Evolutionary conservation across 1,139 yeast species (phyloP).

Genomic region (Magnusiomyces suaveolens): DNA sequence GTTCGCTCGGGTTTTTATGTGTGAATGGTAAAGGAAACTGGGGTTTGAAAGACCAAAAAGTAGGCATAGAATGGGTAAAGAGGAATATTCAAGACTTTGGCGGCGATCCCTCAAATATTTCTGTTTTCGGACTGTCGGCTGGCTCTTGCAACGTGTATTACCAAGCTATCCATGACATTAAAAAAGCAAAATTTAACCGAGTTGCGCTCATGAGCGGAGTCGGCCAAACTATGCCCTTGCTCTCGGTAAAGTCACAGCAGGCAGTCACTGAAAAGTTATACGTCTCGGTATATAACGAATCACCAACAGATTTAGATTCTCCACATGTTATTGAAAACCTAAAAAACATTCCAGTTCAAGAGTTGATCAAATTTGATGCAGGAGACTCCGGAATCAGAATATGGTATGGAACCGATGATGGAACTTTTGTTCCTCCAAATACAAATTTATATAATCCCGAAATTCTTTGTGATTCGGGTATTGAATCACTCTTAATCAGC

Average conservation of each 20-base stretch:
- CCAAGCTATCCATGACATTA: constrained; percentile 10
- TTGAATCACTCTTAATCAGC: constrained; percentile 15
- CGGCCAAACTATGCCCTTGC: constrained; percentile 9
- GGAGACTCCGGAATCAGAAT: constrained; percentile 6
- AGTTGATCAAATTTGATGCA: constrained; percentile 10
- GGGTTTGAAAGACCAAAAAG: constrained; percentile 17
- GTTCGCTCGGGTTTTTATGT: constrained; percentile 23
- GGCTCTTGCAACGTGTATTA: constrained; percentile 26
- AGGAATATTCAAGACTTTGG: constrained; percentile 26
- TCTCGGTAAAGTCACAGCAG: constrained; percentile 6
- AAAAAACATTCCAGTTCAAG: constrained; percentile 12
- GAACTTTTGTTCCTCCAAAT: constrained; percentile 2
- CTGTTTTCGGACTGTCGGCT: constrained; percentile 28
- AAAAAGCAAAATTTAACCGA: constrained; percentile 13
- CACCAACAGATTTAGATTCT: not conserved
- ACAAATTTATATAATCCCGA: constrained; percentile 3
- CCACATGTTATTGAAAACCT: constrained; percentile 12
- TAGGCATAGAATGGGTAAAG: constrained; percentile 27
- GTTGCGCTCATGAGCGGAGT: constrained; percentile 18
- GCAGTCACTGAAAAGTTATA: constrained; percentile 4
- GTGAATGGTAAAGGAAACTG: constrained; percentile 16
- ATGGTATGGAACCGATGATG: constrained; percentile 12
- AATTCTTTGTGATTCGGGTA: constrained; percentile 8
- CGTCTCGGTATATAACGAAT: not conserved
- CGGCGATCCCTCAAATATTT: constrained; percentile 26